Percentiles rank a stretch among this genome's conserved stretches.
phyloP scores from a whole-genome alignment of 1,284 basidiomycete species.

The Xerocomus nothofagi region DNA sequence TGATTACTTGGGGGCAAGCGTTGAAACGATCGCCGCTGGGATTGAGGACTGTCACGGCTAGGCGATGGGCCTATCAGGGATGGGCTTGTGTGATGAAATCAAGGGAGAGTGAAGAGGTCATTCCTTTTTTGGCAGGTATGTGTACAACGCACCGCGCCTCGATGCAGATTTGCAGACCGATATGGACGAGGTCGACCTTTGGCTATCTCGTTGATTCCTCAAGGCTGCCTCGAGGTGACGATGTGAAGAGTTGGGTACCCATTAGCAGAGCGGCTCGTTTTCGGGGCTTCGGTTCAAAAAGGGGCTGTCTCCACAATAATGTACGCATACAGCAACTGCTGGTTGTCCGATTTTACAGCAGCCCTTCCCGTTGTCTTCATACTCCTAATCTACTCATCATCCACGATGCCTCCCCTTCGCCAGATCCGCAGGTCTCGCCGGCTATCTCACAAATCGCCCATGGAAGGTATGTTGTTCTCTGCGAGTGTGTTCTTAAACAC shows the following conservation, averaged over 20 bases:
- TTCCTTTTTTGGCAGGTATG: constrained; percentile 13
- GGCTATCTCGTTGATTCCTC: constrained; percentile 29
- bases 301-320: constrained; percentile 20
- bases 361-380: background rate
- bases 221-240: constrained; percentile 40
- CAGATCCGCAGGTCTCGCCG: constrained; percentile 39
- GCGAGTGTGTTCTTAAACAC: constrained; percentile 32
- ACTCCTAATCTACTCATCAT: constrained; percentile 12
- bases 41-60: background rate
- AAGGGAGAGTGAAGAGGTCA: constrained; percentile 10
- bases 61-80: too few relatives aligned
- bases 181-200: constrained; percentile 24
- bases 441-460: constrained; percentile 39
- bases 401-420: constrained; percentile 36
- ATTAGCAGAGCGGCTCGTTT: constrained; percentile 20
- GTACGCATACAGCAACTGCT: constrained; percentile 12
- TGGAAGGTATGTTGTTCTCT: constrained; percentile 29
- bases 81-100: constrained; percentile 8
- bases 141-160: constrained; percentile 11
- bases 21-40: too few relatives aligned
- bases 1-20: background rate
- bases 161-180: constrained; percentile 27
- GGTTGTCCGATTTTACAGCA: constrained; percentile 2
- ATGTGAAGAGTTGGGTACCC: constrained; percentile 32
- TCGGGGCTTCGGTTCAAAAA: constrained; percentile 38